Percentiles rank a stretch among this genome's conserved stretches.
Conservation (phyloP, 2,329 filamentous ascomycete genomes). For the Penicillium sp. region DNA sequence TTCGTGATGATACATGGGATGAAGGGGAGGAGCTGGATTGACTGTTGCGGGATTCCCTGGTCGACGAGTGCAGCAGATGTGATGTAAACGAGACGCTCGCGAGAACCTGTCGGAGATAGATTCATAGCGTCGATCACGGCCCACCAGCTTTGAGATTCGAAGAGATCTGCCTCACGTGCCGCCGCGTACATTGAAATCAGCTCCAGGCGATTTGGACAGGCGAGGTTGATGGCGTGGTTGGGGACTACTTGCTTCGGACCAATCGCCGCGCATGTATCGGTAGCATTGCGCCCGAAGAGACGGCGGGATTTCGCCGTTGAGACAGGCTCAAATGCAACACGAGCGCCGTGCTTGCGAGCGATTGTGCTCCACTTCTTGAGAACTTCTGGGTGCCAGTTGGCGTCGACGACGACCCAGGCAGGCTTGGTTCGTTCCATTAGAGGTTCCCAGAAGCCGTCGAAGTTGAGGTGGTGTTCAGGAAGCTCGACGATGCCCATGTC, state of each 20-base stretch:
- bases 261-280: conserved; percentile 28
- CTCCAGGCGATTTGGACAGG: conserved; percentile 81
- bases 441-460: conserved; percentile 59
- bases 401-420: conserved; percentile 81
- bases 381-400: conserved; percentile 71
- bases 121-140: conserved; percentile 73
- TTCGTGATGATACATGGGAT: conserved; percentile 84
- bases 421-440: conserved; percentile 58
- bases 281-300: conserved; percentile 53
- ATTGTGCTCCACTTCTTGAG: conserved; percentile 67
- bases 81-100: conserved; percentile 68
- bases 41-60: conserved; percentile 77
- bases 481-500: conserved; percentile 81
- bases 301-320: conserved; percentile 73
- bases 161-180: conserved; percentile 64
- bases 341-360: conserved; percentile 55
- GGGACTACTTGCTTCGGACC: conserved; percentile 52
- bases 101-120: conserved; percentile 63
- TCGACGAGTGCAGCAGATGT: conserved; percentile 69
- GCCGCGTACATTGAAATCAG: conserved; percentile 73
- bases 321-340: conserved; percentile 83
- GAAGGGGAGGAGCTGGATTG: conserved; percentile 80
- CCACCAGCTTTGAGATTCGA: conserved; percentile 76
- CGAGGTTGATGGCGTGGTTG: conserved; percentile 65
- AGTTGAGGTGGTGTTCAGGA: conserved; percentile 40